Evolutionary conservation across 179 eudicot species (phyloP).

Genomic region (Beta macrorhiza): DNA sequence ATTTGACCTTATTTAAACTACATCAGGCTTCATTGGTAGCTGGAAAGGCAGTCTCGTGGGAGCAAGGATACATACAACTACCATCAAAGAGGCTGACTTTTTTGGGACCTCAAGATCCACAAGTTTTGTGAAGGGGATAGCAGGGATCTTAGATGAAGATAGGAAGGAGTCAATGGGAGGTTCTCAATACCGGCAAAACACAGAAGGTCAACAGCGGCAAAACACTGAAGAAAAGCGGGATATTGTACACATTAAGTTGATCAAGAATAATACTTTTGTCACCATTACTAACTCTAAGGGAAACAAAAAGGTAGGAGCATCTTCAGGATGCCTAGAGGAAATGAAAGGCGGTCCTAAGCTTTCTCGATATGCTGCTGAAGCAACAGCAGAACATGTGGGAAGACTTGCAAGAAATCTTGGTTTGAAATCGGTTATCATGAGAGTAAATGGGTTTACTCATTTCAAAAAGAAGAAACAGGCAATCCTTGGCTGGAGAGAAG

Average conservation of each 20-base stretch:
- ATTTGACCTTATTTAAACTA: background rate
- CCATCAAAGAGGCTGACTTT: constrained; percentile 43
- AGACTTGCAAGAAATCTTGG: constrained; percentile 60
- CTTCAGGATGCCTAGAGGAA: constrained; percentile 62
- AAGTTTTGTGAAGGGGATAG: constrained; percentile 38
- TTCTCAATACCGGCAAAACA: constrained; percentile 8
- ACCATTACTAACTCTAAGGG: constrained; percentile 81
- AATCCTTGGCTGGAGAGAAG: constrained; percentile 72
- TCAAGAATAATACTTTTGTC: constrained; percentile 71
- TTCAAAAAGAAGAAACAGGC: constrained; percentile 88
- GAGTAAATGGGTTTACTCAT: constrained; percentile 73
- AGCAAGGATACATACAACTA: constrained; percentile 49
- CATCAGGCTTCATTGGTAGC: constrained; percentile 29
- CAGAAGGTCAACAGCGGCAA: background rate
- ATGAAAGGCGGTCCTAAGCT: constrained; percentile 65
- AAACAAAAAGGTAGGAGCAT: constrained; percentile 47
- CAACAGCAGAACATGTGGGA: constrained; percentile 82
- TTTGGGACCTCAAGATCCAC: constrained; percentile 26
- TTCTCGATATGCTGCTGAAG: constrained; percentile 70
- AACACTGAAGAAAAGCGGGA: constrained; percentile 55
- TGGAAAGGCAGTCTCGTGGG: constrained; percentile 25
- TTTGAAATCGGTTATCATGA: constrained; percentile 73
- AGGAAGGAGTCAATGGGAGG: constrained; percentile 9
- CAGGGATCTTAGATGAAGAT: constrained; percentile 33
- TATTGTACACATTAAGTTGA: constrained; percentile 75